These are phyloP conservation scores for Tubosaeta sp. DNA, from an alignment of 768 basidiomycete genomes.

Conservation along the genomic window DNA sequence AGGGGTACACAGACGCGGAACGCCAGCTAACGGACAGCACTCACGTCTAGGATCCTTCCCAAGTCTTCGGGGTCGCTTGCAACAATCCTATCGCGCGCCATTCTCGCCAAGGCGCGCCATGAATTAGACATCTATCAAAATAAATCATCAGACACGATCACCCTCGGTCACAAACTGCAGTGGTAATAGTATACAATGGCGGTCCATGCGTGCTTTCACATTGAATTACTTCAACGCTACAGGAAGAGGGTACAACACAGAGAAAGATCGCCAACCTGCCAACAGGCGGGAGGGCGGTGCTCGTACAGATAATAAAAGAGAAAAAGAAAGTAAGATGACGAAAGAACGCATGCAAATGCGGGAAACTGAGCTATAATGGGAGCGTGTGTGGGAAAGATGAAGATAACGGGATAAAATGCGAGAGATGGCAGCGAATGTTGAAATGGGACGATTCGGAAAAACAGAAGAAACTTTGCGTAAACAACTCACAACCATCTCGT, in stretches of 20 bases:
- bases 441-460: slow-evolving; percentile 6
- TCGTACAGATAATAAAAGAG: slow-evolving; percentile 22
- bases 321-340: slow-evolving; percentile 13
- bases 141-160: slow-evolving; percentile 11
- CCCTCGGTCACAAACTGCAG: background rate
- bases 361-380: slow-evolving; percentile 19
- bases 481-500: slow-evolving; percentile 72
- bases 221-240: slow-evolving; percentile 20
- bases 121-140: slow-evolving; percentile 74
- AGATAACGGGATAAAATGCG: slow-evolving; percentile 5
- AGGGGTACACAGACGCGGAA: background rate
- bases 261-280: slow-evolving; percentile 10
- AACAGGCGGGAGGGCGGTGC: slow-evolving; percentile 6
- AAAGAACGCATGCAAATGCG: slow-evolving; percentile 19
- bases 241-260: slow-evolving; percentile 20
- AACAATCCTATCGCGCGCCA: slow-evolving; percentile 78
- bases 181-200: background rate
- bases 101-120: slow-evolving; percentile 79
- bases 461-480: slow-evolving; percentile 11
- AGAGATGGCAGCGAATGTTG: slow-evolving; percentile 8
- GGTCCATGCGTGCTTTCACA: background rate
- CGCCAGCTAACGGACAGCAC: slow-evolving; percentile 20
- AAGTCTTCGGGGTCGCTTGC: slow-evolving; percentile 67
- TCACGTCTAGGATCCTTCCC: slow-evolving; percentile 59
- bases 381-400: slow-evolving; percentile 7